Base-by-base conservation (phyloP, 306 rosid species). In the Cucumis hystrix region DNA sequence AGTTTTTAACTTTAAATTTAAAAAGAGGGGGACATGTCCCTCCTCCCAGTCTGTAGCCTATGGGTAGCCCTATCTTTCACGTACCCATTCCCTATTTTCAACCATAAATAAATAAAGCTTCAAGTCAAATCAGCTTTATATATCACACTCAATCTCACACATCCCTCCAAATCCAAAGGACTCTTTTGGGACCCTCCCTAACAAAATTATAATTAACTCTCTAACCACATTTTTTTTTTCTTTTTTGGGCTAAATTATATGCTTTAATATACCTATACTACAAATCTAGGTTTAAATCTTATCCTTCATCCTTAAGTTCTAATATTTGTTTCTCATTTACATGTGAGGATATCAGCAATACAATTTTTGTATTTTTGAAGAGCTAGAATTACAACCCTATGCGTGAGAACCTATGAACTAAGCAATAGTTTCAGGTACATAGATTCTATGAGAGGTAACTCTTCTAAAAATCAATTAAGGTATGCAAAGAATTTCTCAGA, bases 11-110 rank as follows among this genome's bases (percentile, higher is more conserved):
- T 47, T 47, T 47, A 59, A 59, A 64, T 64, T 30, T 14, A 1
- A 30, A 30, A 64, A 33, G 30, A 23, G 37, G 39, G 37, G 67
- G 67, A 62, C 67, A 62, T 62, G 4, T 62, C 5, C n/a, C 67
- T 62, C 0, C 52, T 67, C 17, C 18, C 40, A 20, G 16, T 13
- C 67, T 62, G 33, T 41, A 68, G 56, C 35, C 40, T 43, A 55
- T 20, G 41, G 10, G 39, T 30, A 70, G 37, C 40, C 75, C 58
- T 47, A 70, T 45, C 58, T 70, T 45, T 45, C 40, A 70, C 11
- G 75, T 69, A 74, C 41, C 35, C 79, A 70, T 74, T 49, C 83
- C n/a, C 47, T 63, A 60, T 80, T 63, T 73, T 80, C 82, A 37
- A 37, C 78, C 82, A 74, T 74, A 20, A 60, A 74, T 45, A 58